Conservation (phyloP, 768 basidiomycete species). For the Lentinula sp. region DNA sequence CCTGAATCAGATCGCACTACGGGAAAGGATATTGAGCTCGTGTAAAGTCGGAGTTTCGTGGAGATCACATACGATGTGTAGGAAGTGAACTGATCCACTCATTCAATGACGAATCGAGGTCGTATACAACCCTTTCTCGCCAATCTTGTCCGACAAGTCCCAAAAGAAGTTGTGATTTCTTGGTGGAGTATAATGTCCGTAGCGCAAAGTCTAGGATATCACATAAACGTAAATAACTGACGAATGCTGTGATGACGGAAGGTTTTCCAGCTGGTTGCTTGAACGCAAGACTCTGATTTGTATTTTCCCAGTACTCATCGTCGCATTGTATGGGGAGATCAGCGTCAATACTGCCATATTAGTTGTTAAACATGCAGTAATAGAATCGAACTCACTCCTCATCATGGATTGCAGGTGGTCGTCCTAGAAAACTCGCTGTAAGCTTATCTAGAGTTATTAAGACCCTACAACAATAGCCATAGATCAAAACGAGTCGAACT, state of each 20-base stretch:
- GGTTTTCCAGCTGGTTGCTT: constrained; percentile 6
- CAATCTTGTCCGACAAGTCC: constrained; percentile 23
- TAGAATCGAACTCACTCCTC: constrained; percentile 36
- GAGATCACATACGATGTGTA: constrained; percentile 26
- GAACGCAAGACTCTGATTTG: constrained; percentile 1
- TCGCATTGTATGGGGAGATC: constrained; percentile 47
- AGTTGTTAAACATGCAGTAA: background rate
- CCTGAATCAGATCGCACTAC: constrained; percentile 7
- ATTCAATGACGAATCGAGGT: constrained; percentile 37
- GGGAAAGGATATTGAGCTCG: background rate
- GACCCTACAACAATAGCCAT: constrained; percentile 14
- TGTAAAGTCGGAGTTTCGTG: no score
- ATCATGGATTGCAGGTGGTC: constrained; percentile 50
- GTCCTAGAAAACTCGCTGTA: constrained; percentile 39
- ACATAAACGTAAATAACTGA: constrained; percentile 1
- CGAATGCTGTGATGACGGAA: constrained; percentile 2
- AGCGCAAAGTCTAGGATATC: constrained; percentile 8
- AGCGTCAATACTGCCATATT: constrained; percentile 29
- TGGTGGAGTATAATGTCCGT: constrained; percentile 7
- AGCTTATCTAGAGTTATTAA: constrained; percentile 40
- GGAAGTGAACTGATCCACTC: constrained; percentile 46
- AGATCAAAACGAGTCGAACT: background rate
- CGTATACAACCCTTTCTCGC: constrained; percentile 5
- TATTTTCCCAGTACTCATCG: constrained; percentile 47
- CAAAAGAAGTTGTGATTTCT: constrained; percentile 1